Evolutionary conservation across 2,329 filamentous ascomycete genomes (phyloP).

Genomic region (Chrysoporthe puriensis): DNA sequence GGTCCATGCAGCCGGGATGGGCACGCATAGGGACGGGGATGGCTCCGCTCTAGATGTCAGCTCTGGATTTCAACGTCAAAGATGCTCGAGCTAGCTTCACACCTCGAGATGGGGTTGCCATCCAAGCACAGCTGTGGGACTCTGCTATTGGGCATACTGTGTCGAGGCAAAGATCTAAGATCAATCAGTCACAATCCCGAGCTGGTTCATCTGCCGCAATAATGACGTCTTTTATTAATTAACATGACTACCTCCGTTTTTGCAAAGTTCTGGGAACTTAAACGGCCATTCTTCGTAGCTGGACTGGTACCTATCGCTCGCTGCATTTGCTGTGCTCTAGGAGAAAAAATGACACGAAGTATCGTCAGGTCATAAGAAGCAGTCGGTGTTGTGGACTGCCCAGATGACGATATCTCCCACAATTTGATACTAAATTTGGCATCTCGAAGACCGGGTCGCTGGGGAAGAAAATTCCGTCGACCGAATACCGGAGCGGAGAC

Average conservation of each 20-base stretch:
- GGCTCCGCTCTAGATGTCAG: background rate
- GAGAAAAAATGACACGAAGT: background rate
- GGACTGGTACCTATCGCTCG: background rate
- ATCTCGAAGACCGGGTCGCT: background rate
- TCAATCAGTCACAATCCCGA: background rate
- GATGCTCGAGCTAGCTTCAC: background rate
- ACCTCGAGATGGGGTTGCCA: background rate
- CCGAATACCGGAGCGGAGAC: background rate
- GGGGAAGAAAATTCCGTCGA: background rate
- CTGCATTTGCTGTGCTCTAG: background rate
- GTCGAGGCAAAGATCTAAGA: no score
- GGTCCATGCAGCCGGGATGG: no score
- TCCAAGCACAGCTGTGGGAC: no score
- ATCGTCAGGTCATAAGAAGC: background rate
- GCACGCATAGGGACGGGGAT: no score
- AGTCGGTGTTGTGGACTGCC: background rate
- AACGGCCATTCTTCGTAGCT: background rate
- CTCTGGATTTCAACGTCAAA: background rate
- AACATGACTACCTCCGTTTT: background rate
- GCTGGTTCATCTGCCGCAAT: background rate
- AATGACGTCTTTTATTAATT: background rate
- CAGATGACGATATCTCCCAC: background rate
- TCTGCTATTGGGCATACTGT: no score
- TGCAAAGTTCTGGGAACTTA: background rate
- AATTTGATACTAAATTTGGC: background rate